Evolutionary conservation across 257 asterid species (phyloP).

Genomic region (Fraxinus americana): DNA sequence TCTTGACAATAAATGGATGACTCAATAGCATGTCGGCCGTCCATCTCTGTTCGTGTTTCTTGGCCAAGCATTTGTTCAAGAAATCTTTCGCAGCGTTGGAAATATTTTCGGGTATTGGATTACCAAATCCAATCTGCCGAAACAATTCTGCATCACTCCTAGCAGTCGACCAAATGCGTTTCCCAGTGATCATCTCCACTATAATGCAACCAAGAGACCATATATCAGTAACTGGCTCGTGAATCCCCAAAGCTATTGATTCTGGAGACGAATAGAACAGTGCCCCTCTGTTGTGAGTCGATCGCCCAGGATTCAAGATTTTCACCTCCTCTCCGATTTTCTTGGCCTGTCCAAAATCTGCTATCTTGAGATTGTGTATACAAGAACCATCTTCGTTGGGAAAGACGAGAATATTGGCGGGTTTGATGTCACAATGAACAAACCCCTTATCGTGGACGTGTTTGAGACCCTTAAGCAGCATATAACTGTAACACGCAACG

Average conservation of each 20-base stretch:
- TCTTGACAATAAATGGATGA: constrained; percentile 20
- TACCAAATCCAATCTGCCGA: not conserved
- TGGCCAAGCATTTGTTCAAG: constrained; percentile 12
- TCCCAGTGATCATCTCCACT: constrained; percentile 18
- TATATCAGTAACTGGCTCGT: constrained; percentile 4
- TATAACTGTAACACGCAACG: not conserved
- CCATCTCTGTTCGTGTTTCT: constrained; percentile 2
- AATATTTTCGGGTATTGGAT: not conserved
- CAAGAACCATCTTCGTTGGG: not conserved
- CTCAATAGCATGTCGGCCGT: not conserved
- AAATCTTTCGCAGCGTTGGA: constrained; percentile 10
- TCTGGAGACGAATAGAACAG: constrained; percentile 3
- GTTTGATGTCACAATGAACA: constrained; percentile 27
- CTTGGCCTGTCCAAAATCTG: constrained; percentile 22
- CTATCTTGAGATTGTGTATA: constrained; percentile 1
- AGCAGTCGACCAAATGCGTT: constrained; percentile 1
- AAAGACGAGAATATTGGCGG: constrained; percentile 11
- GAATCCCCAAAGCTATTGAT: not conserved
- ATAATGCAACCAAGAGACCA: constrained; percentile 27
- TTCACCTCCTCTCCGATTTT: not conserved
- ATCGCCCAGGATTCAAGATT: not conserved
- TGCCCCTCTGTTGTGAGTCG: not conserved
- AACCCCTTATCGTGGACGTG: constrained; percentile 2
- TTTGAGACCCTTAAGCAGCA: constrained; percentile 9
- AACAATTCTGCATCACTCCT: not conserved